Evolutionary conservation across 176 grass and related monocot species (phyloP).

Genomic region (Rhynchospora breviuscula): DNA sequence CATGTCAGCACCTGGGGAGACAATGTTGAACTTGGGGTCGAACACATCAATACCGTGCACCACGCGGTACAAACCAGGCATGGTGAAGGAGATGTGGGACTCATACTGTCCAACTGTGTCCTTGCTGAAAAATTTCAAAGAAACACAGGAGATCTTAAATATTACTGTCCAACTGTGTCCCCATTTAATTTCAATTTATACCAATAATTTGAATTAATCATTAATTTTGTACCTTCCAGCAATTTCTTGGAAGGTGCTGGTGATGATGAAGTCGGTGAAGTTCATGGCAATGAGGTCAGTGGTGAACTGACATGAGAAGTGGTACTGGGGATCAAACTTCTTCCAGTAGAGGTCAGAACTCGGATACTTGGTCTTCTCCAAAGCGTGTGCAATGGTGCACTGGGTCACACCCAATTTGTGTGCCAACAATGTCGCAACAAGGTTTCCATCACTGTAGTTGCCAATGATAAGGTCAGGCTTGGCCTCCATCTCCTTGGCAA

Average conservation of each 20-base stretch:
- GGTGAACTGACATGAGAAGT: conserved; percentile 97
- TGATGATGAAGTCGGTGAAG: conserved; percentile 94
- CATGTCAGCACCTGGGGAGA: conserved; percentile 98
- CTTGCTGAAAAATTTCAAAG: conserved; percentile 48
- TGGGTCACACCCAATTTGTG: conserved; percentile 94
- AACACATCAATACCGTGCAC: conserved; percentile 96
- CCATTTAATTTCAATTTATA: not conserved
- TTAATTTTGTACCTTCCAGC: conserved; percentile 66
- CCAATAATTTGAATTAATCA: not conserved
- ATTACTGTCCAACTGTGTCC: not conserved
- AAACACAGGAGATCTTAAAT: not conserved
- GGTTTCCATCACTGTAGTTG: conserved; percentile 96
- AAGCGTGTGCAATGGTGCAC: conserved; percentile 95
- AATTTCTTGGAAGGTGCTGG: conserved; percentile 98
- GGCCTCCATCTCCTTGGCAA: conserved; percentile 72
- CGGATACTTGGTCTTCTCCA: conserved; percentile 98
- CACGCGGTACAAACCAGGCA: conserved; percentile 89
- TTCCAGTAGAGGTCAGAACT: conserved; percentile 95
- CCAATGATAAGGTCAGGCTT: conserved; percentile 96
- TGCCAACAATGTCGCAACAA: conserved; percentile 78
- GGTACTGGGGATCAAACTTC: conserved; percentile 88
- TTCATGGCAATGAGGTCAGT: conserved; percentile 96
- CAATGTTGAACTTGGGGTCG: conserved; percentile 98
- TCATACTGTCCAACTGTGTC: conserved; percentile 93
- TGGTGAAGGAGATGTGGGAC: conserved; percentile 86